Percentiles rank a stretch among this genome's conserved stretches.
phyloP scores from a whole-genome alignment of 345 rosid genomes.

The Lumnitzera littorea region DNA sequence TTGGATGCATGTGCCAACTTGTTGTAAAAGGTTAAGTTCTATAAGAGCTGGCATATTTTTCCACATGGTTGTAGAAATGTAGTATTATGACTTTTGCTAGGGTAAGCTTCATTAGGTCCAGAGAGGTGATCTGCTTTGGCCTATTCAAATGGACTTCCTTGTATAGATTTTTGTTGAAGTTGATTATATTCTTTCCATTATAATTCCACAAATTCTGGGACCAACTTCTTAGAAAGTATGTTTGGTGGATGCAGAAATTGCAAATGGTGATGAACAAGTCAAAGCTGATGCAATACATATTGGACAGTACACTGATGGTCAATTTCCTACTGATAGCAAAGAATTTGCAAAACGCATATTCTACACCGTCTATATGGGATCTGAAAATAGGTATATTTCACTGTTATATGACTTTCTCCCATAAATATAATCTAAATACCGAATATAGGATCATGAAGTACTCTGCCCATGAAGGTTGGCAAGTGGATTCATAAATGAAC shows the following conservation, averaged over 20 bases:
- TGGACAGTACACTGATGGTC: constrained; percentile 60
- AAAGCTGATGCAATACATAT: constrained; percentile 85
- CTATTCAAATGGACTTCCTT: no score
- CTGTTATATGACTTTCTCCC: neutral
- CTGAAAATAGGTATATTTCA: constrained; percentile 79
- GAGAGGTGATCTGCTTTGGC: no score
- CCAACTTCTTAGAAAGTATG: neutral
- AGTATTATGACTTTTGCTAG: no score
- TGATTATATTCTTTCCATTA: neutral
- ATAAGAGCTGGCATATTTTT: neutral
- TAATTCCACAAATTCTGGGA: neutral
- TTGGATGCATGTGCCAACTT: constrained; percentile 99
- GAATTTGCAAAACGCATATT: constrained; percentile 90
- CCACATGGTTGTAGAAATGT: neutral
- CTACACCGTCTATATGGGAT: constrained; percentile 89
- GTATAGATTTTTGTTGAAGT: no score
- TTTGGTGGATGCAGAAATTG: constrained; percentile 52
- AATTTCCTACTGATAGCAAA: constrained; percentile 80
- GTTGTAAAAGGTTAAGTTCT: constrained; percentile 66
- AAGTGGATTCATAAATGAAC: neutral
- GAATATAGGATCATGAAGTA: neutral
- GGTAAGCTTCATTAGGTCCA: no score
- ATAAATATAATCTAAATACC: neutral
- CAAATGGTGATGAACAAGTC: constrained; percentile 84
- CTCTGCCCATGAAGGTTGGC: no score